phyloP scores from a whole-genome alignment of 2,329 filamentous ascomycete genomes.

The Tolypocladium sp. region DNA sequence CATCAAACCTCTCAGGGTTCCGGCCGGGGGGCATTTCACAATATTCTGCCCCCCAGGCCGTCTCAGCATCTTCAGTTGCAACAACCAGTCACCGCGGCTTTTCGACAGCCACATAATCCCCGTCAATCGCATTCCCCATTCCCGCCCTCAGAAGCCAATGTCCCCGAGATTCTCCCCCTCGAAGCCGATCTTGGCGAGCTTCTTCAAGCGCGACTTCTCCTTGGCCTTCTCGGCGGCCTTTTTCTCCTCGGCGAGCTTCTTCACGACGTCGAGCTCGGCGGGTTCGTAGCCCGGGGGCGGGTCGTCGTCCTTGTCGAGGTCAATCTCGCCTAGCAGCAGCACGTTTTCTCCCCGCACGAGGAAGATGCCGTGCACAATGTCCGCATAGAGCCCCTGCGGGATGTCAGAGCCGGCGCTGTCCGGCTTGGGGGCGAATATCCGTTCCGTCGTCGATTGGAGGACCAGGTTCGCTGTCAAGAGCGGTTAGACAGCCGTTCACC shows the following conservation, averaged over 20 bases:
- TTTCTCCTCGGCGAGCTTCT: constrained; percentile 63
- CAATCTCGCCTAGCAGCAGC: constrained; percentile 89
- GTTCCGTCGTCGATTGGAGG: constrained; percentile 84
- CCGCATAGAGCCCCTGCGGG: constrained; percentile 58
- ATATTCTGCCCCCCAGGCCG: constrained; percentile 43
- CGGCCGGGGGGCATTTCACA: constrained; percentile 45
- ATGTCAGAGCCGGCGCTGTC: constrained; percentile 24
- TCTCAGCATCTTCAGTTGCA: not conserved
- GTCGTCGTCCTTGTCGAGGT: constrained; percentile 91
- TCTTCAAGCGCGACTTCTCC: constrained; percentile 64
- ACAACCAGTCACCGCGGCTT: not conserved
- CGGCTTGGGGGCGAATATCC: constrained; percentile 61
- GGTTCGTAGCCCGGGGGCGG: constrained; percentile 61
- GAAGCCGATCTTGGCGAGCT: constrained; percentile 71
- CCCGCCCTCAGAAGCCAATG: constrained; percentile 45
- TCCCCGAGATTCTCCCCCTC: constrained; percentile 79
- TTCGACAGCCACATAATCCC: not conserved
- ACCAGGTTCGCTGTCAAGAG: constrained; percentile 71
- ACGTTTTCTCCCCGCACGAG: constrained; percentile 95
- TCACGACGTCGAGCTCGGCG: constrained; percentile 61
- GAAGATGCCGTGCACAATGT: constrained; percentile 79
- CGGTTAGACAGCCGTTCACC: not conserved
- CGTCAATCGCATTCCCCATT: not conserved
- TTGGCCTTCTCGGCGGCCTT: constrained; percentile 58
- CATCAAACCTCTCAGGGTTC: not conserved